Conservation (phyloP, 202 grass and related monocot genomes). For the Panicum virgatum region DNA sequence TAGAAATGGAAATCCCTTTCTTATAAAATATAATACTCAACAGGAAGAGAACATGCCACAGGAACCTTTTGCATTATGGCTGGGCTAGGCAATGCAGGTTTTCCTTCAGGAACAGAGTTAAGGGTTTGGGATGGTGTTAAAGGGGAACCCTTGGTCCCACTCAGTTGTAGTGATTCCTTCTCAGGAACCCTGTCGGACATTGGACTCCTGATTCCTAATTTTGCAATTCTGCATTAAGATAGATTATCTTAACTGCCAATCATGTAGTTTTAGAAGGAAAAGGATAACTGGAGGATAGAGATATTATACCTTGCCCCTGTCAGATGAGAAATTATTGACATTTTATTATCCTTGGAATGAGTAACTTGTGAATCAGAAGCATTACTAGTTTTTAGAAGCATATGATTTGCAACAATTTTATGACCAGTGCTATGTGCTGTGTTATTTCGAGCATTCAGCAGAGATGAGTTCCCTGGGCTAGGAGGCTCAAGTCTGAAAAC, state of each 20-base stretch:
- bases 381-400: slow-evolving; percentile 24
- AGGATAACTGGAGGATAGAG: not conserved
- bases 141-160: slow-evolving; percentile 47
- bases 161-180: slow-evolving; percentile 39
- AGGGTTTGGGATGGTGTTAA: slow-evolving; percentile 38
- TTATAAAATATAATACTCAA: slow-evolving; percentile 16
- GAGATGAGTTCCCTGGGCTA: slow-evolving; percentile 10
- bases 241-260: slow-evolving; percentile 29
- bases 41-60: slow-evolving; percentile 46
- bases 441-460: slow-evolving; percentile 35
- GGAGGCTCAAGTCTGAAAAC: slow-evolving; percentile 48
- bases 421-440: slow-evolving; percentile 23
- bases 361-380: slow-evolving; percentile 40
- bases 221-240: slow-evolving; percentile 55
- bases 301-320: slow-evolving; percentile 56
- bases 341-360: slow-evolving; percentile 51
- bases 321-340: slow-evolving; percentile 42
- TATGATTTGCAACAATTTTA: slow-evolving; percentile 38
- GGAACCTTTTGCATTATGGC: slow-evolving; percentile 54
- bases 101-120: slow-evolving; percentile 38
- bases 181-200: slow-evolving; percentile 37
- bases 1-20: slow-evolving; percentile 22
- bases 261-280: slow-evolving; percentile 37
- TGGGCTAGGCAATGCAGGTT: slow-evolving; percentile 54
- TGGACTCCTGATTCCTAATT: slow-evolving; percentile 50